Evolutionary conservation across 2,329 filamentous ascomycete species (phyloP), one percentile per base, ranked within the genome.

Genomic region (Catunica adiposa): DNA sequence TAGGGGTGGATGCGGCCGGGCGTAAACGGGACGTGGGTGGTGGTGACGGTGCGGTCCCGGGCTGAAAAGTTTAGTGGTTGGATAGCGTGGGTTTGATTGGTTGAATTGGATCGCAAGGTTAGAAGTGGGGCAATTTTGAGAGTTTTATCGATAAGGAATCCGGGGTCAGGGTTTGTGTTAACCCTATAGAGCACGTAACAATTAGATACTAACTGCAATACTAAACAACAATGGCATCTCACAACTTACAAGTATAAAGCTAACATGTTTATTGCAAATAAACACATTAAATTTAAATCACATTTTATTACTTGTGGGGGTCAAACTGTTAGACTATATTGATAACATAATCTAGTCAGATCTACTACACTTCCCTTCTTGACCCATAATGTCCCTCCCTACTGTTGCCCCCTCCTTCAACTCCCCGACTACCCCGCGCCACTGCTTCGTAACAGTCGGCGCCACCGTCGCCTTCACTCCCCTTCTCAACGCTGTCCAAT

Each of bases 391-490:
- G 54, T 20, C 55, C 15, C 51, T 53, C 38, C 59, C 54, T 53
- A 60, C 59, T 60, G 56, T 62, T 29, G 51, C 58, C 23, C 11
- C 44, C 11, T 17, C 42, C n/a, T 48, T 50, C 40, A 48, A 31
- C 11, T 48, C 51, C 5, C 34, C 48, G 4, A 52, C 62, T 17
- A 48, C 8, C 25, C 25, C 52, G 9, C 56, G 56, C 17, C 65
- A 71, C 54, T 92, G 86, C 66, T 86, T 98, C 61, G 83, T 96
- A 56, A 97, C 92, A 0, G 84, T 95, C 29, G 92, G 92, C 56
- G 90, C 92, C 4, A 98, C 90, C 0, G 89, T 89, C 15, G 79
- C 84, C 20, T 98, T 98, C 68, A 73, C 76, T 54, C 68, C 74
- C 5, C 77, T 98, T 1, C 76, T 95, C 56, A 69, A 75, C 46